A percentile compares a stretch with the other conserved stretches of the same genome.
Conservation (phyloP, 2,329 filamentous ascomycete species). For the Cordyceps javanica region DNA sequence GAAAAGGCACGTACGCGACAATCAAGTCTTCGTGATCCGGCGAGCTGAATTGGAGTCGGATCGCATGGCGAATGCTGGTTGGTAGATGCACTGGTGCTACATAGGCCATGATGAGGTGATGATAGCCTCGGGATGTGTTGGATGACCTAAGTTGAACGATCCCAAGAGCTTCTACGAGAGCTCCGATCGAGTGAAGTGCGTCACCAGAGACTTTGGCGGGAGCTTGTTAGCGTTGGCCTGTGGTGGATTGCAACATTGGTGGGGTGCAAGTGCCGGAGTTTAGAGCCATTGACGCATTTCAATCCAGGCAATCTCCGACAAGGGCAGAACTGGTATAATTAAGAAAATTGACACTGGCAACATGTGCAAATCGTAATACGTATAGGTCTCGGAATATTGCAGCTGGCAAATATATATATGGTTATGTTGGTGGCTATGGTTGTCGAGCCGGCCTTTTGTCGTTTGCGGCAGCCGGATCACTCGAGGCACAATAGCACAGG, state of each 20-base stretch:
- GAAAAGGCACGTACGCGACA: constrained; percentile 63
- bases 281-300: neutral
- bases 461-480: too few relatives aligned
- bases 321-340: neutral
- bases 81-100: constrained; percentile 88
- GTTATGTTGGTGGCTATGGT: too few relatives aligned
- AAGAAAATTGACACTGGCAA: too few relatives aligned
- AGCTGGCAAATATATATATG: too few relatives aligned
- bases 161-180: neutral
- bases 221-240: neutral
- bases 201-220: neutral
- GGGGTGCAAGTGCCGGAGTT: constrained; percentile 5
- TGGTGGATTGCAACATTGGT: neutral
- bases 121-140: neutral
- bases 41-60: constrained; percentile 71
- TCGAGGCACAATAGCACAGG: neutral
- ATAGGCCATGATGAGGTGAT: constrained; percentile 67
- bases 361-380: too few relatives aligned
- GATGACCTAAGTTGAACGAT: neutral
- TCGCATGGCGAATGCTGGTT: constrained; percentile 83
- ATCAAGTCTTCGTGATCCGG: constrained; percentile 75
- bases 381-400: too few relatives aligned
- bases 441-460: too few relatives aligned
- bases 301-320: neutral
- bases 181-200: neutral